Conservation (phyloP, 495 filamentous ascomycete genomes). For the Barbatosphaeria neglecta region DNA sequence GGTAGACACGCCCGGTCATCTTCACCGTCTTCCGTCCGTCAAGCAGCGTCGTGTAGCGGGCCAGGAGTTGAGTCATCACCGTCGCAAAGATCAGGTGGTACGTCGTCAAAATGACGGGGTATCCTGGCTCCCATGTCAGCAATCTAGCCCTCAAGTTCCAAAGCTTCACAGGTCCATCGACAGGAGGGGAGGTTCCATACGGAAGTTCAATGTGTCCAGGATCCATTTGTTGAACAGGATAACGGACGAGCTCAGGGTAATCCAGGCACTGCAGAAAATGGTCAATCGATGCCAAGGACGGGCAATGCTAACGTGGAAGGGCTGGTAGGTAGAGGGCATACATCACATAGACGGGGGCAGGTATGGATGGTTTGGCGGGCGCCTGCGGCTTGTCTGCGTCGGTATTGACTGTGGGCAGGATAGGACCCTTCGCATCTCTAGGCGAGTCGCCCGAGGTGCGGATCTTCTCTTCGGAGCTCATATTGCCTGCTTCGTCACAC, state of each 20-base stretch:
- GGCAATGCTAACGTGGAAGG: slow-evolving; percentile 79
- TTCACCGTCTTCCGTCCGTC: slow-evolving; percentile 84
- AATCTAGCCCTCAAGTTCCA: too few species aligned
- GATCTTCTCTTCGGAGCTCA: slow-evolving; percentile 60
- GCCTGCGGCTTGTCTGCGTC: slow-evolving; percentile 50
- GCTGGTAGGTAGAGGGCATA: slow-evolving; percentile 36
- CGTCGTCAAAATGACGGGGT: slow-evolving; percentile 73
- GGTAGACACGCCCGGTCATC: slow-evolving; percentile 86
- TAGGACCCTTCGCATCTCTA: slow-evolving; percentile 45
- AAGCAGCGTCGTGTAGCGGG: slow-evolving; percentile 70
- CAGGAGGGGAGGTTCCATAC: slow-evolving; percentile 39
- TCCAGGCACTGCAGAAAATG: slow-evolving; percentile 60
- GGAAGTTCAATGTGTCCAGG: slow-evolving; percentile 68
- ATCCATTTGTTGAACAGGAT: slow-evolving; percentile 99
- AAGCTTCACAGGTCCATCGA: neutral
- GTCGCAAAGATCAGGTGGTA: slow-evolving; percentile 88
- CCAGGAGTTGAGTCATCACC: slow-evolving; percentile 79
- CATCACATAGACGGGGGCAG: slow-evolving; percentile 83
- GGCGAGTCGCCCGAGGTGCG: slow-evolving; percentile 65
- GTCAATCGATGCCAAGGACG: slow-evolving; percentile 6
- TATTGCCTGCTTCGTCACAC: slow-evolving; percentile 7
- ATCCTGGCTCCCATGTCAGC: slow-evolving; percentile 30
- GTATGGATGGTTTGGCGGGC: slow-evolving; percentile 51
- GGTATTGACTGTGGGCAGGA: slow-evolving; percentile 70
- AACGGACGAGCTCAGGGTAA: slow-evolving; percentile 77